Evolutionary conservation across 208 protist genomes (phyloP).

Genomic region (Histomonas meleagridis): DNA sequence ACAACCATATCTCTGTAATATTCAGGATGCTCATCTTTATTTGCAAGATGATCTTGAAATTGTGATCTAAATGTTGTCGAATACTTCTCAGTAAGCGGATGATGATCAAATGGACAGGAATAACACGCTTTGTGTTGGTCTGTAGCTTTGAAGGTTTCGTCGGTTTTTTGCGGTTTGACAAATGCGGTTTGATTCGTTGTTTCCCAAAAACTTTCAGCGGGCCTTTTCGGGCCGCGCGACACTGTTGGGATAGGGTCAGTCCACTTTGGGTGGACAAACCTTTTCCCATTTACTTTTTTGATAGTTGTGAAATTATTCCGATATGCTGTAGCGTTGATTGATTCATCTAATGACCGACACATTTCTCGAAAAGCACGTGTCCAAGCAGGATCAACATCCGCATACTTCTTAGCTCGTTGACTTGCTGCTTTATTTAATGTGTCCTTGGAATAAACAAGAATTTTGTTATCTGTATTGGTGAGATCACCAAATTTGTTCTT

Average conservation of each 20-base stretch:
- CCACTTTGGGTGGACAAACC: constrained; percentile 19
- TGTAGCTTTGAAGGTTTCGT: not conserved
- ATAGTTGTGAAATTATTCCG: not conserved
- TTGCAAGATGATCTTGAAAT: not conserved
- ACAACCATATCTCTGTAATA: not conserved
- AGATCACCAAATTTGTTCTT: too few species aligned
- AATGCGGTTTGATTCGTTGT: not conserved
- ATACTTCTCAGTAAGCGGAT: not conserved
- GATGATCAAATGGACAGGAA: constrained; percentile 21
- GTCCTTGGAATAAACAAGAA: constrained; percentile 7
- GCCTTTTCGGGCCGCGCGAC: not conserved
- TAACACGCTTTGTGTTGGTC: not conserved
- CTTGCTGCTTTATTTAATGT: not conserved
- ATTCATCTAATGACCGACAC: not conserved
- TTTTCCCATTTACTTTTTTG: not conserved
- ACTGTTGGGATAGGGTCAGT: constrained; percentile 20
- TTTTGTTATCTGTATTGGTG: not conserved
- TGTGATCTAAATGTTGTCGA: not conserved
- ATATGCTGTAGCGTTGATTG: not conserved
- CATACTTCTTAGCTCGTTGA: not conserved
- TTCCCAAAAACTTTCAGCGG: not conserved
- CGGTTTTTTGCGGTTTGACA: not conserved
- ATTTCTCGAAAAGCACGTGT: constrained; percentile 3
- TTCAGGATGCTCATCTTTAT: constrained; percentile 13
- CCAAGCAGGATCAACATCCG: not conserved